Evolutionary conservation across 805 yeast genomes (phyloP).

Genomic region (Candida krabiensis): DNA sequence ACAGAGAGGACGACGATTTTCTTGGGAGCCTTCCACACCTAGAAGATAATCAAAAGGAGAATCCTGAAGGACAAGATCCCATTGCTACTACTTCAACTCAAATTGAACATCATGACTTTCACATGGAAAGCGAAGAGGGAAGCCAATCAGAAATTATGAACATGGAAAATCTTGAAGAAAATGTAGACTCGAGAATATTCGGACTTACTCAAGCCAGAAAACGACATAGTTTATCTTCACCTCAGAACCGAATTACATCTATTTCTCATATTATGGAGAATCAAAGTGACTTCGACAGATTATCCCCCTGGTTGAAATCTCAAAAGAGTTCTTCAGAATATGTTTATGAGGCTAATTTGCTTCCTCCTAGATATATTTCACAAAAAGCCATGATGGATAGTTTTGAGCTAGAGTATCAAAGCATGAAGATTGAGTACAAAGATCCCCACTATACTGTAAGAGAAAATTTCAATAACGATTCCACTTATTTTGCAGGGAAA

Average conservation of each 20-base stretch:
- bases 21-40: constrained; percentile 26
- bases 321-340: constrained; percentile 4
- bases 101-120: not conserved
- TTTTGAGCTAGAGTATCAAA: constrained; percentile 43
- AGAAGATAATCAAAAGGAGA: constrained; percentile 3
- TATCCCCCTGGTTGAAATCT: constrained; percentile 1
- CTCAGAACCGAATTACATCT: not conserved
- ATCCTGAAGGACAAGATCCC: not conserved
- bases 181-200: constrained; percentile 13
- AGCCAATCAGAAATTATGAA: not conserved
- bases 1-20: constrained; percentile 25
- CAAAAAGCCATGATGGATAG: constrained; percentile 21
- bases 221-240: not conserved
- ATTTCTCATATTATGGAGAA: not conserved
- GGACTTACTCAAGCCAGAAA: constrained; percentile 17
- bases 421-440: constrained; percentile 51
- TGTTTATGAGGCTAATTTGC: constrained; percentile 11
- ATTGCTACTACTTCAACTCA: not conserved
- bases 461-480: constrained; percentile 50
- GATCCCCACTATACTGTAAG: constrained; percentile 64
- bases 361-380: constrained; percentile 20
- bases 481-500: constrained; percentile 68
- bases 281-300: not conserved
- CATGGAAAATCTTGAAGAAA: constrained; percentile 1
- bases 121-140: not conserved